A percentile compares a stretch with the other conserved stretches of the same genome.
These are phyloP conservation scores for Penicillium odoratum DNA, from an alignment of 495 filamentous ascomycete genomes.

Conservation along the genomic window DNA sequence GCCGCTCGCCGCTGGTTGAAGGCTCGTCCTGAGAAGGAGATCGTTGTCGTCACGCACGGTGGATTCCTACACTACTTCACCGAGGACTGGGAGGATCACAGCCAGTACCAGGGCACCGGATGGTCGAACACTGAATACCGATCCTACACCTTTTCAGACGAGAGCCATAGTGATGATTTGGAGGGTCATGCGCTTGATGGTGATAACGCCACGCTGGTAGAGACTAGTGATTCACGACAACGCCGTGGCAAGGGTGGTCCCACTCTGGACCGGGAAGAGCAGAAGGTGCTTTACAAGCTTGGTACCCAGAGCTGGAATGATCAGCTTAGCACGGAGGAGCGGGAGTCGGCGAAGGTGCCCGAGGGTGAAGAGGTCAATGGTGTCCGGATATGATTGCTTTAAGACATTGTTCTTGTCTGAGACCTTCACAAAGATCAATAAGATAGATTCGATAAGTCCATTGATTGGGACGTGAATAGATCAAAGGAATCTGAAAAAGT, in stretches of 20 bases:
- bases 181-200: slow-evolving; percentile 42
- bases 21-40: slow-evolving; percentile 52
- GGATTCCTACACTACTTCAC: slow-evolving; percentile 77
- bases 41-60: slow-evolving; percentile 76
- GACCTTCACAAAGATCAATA: slow-evolving; percentile 3
- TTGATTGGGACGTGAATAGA: slow-evolving; percentile 4
- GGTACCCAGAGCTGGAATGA: slow-evolving; percentile 47
- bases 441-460: slow-evolving; percentile 10
- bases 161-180: slow-evolving; percentile 36
- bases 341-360: slow-evolving; percentile 38
- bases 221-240: slow-evolving; percentile 59
- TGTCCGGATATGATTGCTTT: slow-evolving; percentile 21
- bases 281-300: slow-evolving; percentile 39
- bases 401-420: slow-evolving; percentile 17
- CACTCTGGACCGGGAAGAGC: slow-evolving; percentile 36
- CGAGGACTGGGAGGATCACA: slow-evolving; percentile 72
- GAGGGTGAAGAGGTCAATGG: slow-evolving; percentile 39
- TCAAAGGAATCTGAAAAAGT: slow-evolving; percentile 2
- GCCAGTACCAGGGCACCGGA: slow-evolving; percentile 64
- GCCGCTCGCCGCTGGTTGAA: slow-evolving; percentile 69
- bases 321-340: slow-evolving; percentile 43
- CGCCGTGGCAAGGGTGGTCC: slow-evolving; percentile 53
- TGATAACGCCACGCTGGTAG: slow-evolving; percentile 61
- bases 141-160: slow-evolving; percentile 65
- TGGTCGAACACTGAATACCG: slow-evolving; percentile 86